Evolutionary conservation across 1,284 basidiomycete species (phyloP), one percentile per base, ranked within the genome.

Genomic region (Boletus sp.): DNA sequence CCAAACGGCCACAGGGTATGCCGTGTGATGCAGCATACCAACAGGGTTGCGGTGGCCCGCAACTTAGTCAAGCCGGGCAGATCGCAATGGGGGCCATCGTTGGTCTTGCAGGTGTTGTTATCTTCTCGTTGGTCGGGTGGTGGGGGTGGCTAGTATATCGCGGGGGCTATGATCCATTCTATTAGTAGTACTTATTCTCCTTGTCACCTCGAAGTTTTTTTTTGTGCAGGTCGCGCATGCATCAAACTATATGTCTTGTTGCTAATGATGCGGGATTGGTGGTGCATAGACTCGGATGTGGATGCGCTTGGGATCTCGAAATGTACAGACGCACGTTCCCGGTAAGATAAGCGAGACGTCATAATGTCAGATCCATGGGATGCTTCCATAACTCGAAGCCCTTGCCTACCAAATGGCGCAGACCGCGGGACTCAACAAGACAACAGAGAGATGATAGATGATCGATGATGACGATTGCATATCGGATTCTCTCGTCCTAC

Each of bases 21-120:
- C 93, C 92, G 2, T 94, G 92, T 70, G 93, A 94, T 67, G 79
- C 78, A 31, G 91, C 81, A 22, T 83, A 90, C 62, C 76, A 78
- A 33, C 71, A 76, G 18, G 82, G 80, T 46, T 89, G 86, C 65
- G 60, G 69, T 51, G 66, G 75, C 29, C 72, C 77, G 53, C 73
- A 79, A 52, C 76, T 91, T n/a, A 81, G 80, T 62, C 80, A 72
- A 56, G 82, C 78, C 33, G 88, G 77, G 13, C 85, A 84, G 67
- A 87, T 94, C 58, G 91, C 85, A 0, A 78, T 96, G 65, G 92
- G 82, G 4, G 82, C 88, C 24, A 71, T 88, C 7, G 70, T 94
- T 29, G 79, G 81, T 16, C 77, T 88, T 13, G 80, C 87, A 9
- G 84, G 89, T 15, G 61, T 88, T 22, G 60, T 81, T 11, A 76